phyloP scores from a whole-genome alignment of 768 basidiomycete genomes.

The Kwoniella pini region DNA sequence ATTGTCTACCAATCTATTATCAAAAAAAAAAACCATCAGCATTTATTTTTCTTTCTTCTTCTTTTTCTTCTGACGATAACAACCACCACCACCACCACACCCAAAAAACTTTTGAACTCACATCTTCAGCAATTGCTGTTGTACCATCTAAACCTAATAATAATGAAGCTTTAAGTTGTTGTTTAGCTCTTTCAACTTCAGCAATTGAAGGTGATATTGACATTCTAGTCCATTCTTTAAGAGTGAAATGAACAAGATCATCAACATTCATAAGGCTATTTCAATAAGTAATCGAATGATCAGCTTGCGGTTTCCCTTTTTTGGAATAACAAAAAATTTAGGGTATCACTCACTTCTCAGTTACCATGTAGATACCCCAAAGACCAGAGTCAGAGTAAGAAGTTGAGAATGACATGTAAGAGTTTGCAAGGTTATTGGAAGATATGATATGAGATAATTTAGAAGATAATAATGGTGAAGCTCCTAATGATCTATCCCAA shows the following conservation, averaged over 20 bases:
- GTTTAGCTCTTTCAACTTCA: slow-evolving; percentile 97
- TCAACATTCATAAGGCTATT: slow-evolving; percentile 75
- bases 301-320: neutral
- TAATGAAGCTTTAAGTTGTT: slow-evolving; percentile 92
- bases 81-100: no score
- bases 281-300: neutral
- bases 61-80: no score
- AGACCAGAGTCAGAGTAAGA: slow-evolving; percentile 98
- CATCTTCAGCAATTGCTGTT: slow-evolving; percentile 92
- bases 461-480: slow-evolving; percentile 83
- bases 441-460: slow-evolving; percentile 88
- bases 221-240: slow-evolving; percentile 96
- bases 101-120: no score
- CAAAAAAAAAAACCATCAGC: neutral
- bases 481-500: slow-evolving; percentile 96
- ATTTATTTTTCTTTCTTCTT: no score
- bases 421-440: slow-evolving; percentile 93
- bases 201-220: slow-evolving; percentile 75
- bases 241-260: slow-evolving; percentile 88
- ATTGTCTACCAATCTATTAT: slow-evolving; percentile 82
- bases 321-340: neutral
- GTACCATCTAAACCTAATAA: slow-evolving; percentile 91
- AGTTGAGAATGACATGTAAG: slow-evolving; percentile 98
- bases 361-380: slow-evolving; percentile 97
- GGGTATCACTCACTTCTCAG: slow-evolving; percentile 68